These are phyloP conservation scores for Irpex rosettiformis DNA, from an alignment of 1,284 basidiomycete genomes.

Conservation along the genomic window DNA sequence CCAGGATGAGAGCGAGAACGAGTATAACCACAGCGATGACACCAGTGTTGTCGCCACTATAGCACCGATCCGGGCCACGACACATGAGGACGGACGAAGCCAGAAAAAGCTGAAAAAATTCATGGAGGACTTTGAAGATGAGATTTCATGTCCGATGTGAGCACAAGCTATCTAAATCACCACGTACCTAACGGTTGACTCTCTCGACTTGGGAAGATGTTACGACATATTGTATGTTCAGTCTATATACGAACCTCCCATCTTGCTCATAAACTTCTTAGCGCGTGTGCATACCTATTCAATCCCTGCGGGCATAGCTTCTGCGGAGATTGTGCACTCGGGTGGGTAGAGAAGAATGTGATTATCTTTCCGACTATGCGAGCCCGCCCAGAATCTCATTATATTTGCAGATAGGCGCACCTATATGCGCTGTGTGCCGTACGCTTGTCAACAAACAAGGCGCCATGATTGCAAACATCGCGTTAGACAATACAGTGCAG, in stretches of 20 bases:
- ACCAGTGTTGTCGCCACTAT: neutral
- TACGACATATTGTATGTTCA: conserved; percentile 31
- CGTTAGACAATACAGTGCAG: conserved; percentile 28
- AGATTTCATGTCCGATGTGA: conserved; percentile 33
- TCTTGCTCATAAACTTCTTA: conserved; percentile 9
- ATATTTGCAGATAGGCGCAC: conserved; percentile 15
- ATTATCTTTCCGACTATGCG: conserved; percentile 6
- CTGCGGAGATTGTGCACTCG: conserved; percentile 30
- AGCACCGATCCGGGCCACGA: neutral
- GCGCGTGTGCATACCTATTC: conserved; percentile 26
- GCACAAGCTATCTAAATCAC: conserved; percentile 8
- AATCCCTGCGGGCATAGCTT: conserved; percentile 34
- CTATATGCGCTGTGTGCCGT: conserved; percentile 32
- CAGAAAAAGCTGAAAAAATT: conserved; percentile 19
- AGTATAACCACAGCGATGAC: neutral
- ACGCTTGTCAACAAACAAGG: conserved; percentile 16
- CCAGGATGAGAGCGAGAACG: neutral
- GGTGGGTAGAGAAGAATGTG: conserved; percentile 28
- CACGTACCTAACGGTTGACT: neutral
- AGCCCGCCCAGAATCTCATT: no score
- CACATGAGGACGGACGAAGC: conserved; percentile 17
- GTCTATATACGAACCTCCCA: neutral
- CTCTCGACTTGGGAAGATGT: conserved; percentile 23
- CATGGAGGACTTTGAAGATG: conserved; percentile 27
- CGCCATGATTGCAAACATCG: conserved; percentile 30